Base-by-base conservation (phyloP, 2,329 filamentous ascomycete species). In the Aspergillus puulaauensis region DNA sequence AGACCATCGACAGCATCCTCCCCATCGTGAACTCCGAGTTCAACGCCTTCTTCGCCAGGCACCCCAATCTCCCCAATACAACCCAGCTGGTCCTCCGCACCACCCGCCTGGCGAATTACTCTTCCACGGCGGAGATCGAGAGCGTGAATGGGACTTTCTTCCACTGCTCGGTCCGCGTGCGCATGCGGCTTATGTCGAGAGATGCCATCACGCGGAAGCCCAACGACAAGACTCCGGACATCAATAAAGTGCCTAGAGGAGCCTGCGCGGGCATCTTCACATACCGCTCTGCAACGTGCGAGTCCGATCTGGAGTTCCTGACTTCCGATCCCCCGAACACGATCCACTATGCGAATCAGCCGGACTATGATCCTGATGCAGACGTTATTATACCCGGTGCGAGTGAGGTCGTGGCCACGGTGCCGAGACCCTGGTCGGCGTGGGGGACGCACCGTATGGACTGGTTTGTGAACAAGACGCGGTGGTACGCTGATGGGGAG, bases 241-340 rank as follows among this genome's bases (percentile, higher is more conserved):
- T 44, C 33, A 7, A 52, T 9, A 12, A 4, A 6, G 52, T 62
- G 1, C 58, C 72, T 17, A 59, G 68, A 39, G 81, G 81, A 48
- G 81, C 79, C 3, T 79, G 80, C 6, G 78, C 79, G 1, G 81
- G 81, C 4, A 77, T 83, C 63, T 79, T 83, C 70, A 82, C 79
- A 12, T 83, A 80, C 59, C 73, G 70, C 57, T 73, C 79, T 41
- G 71, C 76, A 49, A 69, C 62, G 31, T 79, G 79, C 62, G 81
- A 83, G 64, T 79, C 77, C 0, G 81, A 83, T 60, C 79, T 83
- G 59, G 81, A 83, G 68, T 80, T 83, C 58, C 68, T 83, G 11
- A 83, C 81, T 1, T 67, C 72, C 5, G 80, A 82, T 53, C 73
- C 77, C 1, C 69, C 66, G 1, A 68, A 73, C 55, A 74, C 71